Conservation (phyloP, 192 early-diverging fungal genomes). For the Phlyctochytrium bullatum region DNA sequence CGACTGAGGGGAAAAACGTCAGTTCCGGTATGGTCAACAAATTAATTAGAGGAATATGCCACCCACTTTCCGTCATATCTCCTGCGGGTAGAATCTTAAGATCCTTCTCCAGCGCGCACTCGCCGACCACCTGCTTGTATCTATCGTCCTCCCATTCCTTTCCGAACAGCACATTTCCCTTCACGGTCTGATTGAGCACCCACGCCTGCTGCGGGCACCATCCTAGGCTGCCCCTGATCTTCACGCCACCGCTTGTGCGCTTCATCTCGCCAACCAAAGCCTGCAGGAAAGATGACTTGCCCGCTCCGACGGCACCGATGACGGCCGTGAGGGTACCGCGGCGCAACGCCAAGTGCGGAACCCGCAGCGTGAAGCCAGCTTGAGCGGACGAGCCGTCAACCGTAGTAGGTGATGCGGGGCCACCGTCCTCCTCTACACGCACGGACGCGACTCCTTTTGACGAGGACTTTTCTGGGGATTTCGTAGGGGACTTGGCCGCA, state of each 20-base stretch:
- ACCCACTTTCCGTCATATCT: constrained; percentile 53
- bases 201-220: constrained; percentile 71
- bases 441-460: background rate
- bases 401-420: background rate
- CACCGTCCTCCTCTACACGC: background rate
- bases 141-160: constrained; percentile 52
- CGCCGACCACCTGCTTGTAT: constrained; percentile 64
- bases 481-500: too few relatives aligned
- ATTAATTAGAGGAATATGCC: background rate
- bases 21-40: background rate
- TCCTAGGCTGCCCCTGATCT: constrained; percentile 54
- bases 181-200: constrained; percentile 71
- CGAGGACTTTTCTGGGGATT: background rate
- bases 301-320: constrained; percentile 67
- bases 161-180: constrained; percentile 71
- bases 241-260: constrained; percentile 47
- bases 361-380: constrained; percentile 13
- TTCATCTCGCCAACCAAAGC: constrained; percentile 74
- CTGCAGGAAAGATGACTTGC: constrained; percentile 70
- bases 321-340: constrained; percentile 57
- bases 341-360: constrained; percentile 31
- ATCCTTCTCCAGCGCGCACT: constrained; percentile 71
- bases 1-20: constrained; percentile 21
- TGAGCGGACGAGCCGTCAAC: constrained; percentile 31
- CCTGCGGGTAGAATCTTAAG: constrained; percentile 60